Conservation (phyloP, 2,329 filamentous ascomycete genomes). For the Xylaria sp. region DNA sequence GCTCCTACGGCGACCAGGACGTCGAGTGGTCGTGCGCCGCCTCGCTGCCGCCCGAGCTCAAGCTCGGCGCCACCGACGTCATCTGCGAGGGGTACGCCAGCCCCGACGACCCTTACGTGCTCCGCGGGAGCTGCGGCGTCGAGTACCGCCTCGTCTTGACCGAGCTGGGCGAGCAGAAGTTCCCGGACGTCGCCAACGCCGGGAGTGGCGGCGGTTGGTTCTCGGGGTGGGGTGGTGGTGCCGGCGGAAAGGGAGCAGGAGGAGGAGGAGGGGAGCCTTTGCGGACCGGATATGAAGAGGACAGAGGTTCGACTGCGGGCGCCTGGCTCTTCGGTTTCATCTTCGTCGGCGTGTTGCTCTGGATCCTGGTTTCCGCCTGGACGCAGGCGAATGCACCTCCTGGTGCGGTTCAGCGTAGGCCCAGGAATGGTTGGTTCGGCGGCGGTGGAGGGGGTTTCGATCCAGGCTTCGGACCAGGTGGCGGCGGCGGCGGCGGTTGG, state of each 20-base stretch:
- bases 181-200: conserved; percentile 64
- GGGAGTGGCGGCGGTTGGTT: conserved; percentile 51
- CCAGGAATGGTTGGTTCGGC: conserved; percentile 51
- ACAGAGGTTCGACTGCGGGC: conserved; percentile 47
- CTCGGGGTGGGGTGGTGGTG: conserved; percentile 41
- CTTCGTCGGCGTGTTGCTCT: conserved; percentile 68
- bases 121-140: conserved; percentile 92
- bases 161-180: conserved; percentile 75
- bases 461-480: conserved; percentile 56
- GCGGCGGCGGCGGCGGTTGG: conserved; percentile 50
- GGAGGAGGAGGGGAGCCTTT: conserved; percentile 42
- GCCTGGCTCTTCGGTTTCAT: conserved; percentile 67
- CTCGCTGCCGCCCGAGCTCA: conserved; percentile 67
- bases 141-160: conserved; percentile 87
- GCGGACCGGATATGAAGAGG: conserved; percentile 14
- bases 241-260: conserved; percentile 45
- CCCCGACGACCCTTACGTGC: conserved; percentile 82
- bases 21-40: conserved; percentile 90
- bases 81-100: conserved; percentile 88
- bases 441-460: conserved; percentile 54
- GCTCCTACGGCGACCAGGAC: conserved; percentile 80
- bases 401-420: conserved; percentile 31
- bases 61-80: conserved; percentile 87
- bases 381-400: conserved; percentile 12
- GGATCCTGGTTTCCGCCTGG: conserved; percentile 70